These are phyloP conservation scores for Herpetomonas muscarum DNA, from an alignment of 208 protist genomes.

Conservation along the genomic window DNA sequence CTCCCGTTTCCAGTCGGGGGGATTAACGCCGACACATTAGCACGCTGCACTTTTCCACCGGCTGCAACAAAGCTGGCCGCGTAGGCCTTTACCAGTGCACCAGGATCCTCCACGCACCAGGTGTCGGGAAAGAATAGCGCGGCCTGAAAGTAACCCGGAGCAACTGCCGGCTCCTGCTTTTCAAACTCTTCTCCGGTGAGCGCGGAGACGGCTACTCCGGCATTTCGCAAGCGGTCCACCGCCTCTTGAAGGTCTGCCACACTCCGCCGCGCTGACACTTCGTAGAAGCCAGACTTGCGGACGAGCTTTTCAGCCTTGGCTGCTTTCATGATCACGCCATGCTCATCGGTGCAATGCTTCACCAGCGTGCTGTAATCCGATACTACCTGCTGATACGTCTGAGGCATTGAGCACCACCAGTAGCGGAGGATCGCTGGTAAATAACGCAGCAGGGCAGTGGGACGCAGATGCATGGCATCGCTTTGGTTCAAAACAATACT, in stretches of 20 bases:
- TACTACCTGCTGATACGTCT: constrained; percentile 4
- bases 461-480: constrained; percentile 11
- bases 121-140: constrained; percentile 17
- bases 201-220: not conserved
- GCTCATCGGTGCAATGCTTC: constrained; percentile 13
- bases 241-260: constrained; percentile 1
- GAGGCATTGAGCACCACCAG: constrained; percentile 19
- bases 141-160: not conserved
- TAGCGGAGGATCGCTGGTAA: constrained; percentile 16
- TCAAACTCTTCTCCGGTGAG: not conserved
- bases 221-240: not conserved
- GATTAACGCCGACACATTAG: constrained; percentile 10
- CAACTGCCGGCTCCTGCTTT: constrained; percentile 1
- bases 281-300: constrained; percentile 16
- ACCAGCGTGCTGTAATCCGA: constrained; percentile 15
- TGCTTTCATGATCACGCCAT: constrained; percentile 11
- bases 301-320: constrained; percentile 13
- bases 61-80: constrained; percentile 12
- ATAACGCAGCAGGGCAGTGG: constrained; percentile 8
- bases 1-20: not conserved
- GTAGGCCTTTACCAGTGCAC: constrained; percentile 15
- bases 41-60: constrained; percentile 13
- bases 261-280: constrained; percentile 7
- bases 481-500: constrained; percentile 10
- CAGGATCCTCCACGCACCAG: constrained; percentile 11